Conservation (phyloP, 345 rosid genomes). For the Euphorbia peplus region DNA sequence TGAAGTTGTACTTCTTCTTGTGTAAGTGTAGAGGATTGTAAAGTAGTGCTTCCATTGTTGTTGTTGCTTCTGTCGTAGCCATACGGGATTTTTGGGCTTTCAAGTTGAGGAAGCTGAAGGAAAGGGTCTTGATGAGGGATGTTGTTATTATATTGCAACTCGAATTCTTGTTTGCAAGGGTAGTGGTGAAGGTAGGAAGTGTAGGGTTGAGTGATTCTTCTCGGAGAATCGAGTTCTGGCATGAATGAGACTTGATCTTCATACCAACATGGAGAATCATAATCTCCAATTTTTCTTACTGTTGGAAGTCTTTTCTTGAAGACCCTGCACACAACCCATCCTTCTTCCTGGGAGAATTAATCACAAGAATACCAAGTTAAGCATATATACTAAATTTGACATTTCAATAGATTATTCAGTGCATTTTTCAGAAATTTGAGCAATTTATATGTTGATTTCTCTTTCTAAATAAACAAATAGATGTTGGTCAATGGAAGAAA, state of each 20-base stretch:
- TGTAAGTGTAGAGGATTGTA: constrained; percentile 54
- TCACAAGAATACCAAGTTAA: constrained; percentile 8
- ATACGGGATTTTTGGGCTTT: constrained; percentile 68
- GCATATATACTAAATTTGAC: neutral
- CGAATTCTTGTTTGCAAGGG: constrained; percentile 81
- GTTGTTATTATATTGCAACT: constrained; percentile 49
- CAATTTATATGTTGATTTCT: neutral
- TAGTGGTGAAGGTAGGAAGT: constrained; percentile 48
- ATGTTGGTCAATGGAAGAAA: no score
- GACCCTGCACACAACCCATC: constrained; percentile 97
- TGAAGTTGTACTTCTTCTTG: constrained; percentile 48
- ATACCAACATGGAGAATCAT: constrained; percentile 73
- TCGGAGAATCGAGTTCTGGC: constrained; percentile 60
- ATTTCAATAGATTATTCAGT: neutral
- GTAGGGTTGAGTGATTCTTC: constrained; percentile 47
- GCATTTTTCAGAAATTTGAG: neutral
- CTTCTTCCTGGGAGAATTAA: constrained; percentile 53
- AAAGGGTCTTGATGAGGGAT: constrained; percentile 52
- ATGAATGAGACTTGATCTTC: constrained; percentile 79
- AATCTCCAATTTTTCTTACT: constrained; percentile 47
- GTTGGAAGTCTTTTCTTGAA: constrained; percentile 82
- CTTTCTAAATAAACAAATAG: no score
- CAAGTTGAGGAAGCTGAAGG: constrained; percentile 77
- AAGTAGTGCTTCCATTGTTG: constrained; percentile 42
- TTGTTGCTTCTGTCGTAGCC: constrained; percentile 30